phyloP scores from a whole-genome alignment of 352 stramenopile species.

The Phytophthora pluvialis region DNA sequence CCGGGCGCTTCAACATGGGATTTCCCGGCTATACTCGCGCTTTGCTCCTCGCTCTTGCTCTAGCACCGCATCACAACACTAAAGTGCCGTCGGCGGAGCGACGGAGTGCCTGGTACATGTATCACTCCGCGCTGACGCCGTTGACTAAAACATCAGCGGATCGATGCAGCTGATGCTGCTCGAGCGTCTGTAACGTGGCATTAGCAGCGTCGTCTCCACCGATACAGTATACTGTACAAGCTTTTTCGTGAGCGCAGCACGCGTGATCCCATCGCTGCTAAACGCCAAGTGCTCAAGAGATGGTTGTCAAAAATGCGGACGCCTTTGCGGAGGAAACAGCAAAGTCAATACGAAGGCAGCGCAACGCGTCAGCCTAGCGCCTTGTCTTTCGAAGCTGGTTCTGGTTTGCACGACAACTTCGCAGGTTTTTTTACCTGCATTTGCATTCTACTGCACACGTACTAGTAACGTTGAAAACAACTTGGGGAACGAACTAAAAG shows the following conservation, averaged over 20 bases:
- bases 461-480: background rate
- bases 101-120: slow-evolving; percentile 6
- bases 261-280: no score
- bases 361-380: no score
- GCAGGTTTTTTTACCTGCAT: background rate
- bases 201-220: background rate
- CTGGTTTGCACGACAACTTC: background rate
- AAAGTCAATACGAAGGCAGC: no score
- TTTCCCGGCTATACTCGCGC: slow-evolving; percentile 25
- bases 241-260: no score
- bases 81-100: slow-evolving; percentile 2
- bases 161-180: background rate
- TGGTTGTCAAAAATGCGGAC: no score
- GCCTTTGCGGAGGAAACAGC: no score
- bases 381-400: no score
- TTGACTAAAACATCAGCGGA: background rate
- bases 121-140: background rate
- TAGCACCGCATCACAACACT: slow-evolving; percentile 12
- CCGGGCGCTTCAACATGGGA: slow-evolving; percentile 29
- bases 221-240: no score
- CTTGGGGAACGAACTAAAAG: background rate
- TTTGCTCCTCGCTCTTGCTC: slow-evolving; percentile 13
- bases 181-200: background rate
- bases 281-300: no score
- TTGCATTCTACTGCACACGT: background rate